Conservation (phyloP, 2,329 filamentous ascomycete genomes). For the Lachnellula willkommii region DNA sequence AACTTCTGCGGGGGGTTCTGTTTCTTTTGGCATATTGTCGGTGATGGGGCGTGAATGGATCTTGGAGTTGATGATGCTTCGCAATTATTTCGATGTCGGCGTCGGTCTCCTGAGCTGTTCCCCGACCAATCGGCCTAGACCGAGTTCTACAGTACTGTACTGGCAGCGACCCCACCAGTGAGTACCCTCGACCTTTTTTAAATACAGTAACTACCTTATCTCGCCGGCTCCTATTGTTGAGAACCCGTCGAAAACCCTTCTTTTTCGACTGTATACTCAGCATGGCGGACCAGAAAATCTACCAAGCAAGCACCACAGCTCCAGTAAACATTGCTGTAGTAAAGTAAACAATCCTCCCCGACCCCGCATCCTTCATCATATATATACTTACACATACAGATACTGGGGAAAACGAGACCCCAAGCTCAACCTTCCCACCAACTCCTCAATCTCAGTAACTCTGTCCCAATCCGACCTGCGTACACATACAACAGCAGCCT, state of each 20-base stretch:
- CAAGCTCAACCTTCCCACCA: slow-evolving; percentile 92
- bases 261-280: slow-evolving; percentile 1
- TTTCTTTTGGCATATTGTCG: slow-evolving; percentile 27
- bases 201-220: background rate
- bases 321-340: slow-evolving; percentile 98
- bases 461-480: slow-evolving; percentile 90
- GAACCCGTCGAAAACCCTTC: background rate
- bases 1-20: slow-evolving; percentile 35
- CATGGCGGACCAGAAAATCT: slow-evolving; percentile 47
- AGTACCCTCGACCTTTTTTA: background rate
- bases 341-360: slow-evolving; percentile 55
- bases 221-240: background rate
- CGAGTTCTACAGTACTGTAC: slow-evolving; percentile 13
- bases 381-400: slow-evolving; percentile 33
- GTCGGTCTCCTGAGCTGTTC: slow-evolving; percentile 7
- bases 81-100: slow-evolving; percentile 12
- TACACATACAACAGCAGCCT: slow-evolving; percentile 92
- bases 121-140: slow-evolving; percentile 23
- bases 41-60: background rate
- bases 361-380: slow-evolving; percentile 8
- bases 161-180: slow-evolving; percentile 1
- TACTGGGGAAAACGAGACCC: slow-evolving; percentile 98
- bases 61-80: background rate
- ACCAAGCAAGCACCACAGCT: slow-evolving; percentile 91
- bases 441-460: slow-evolving; percentile 94